phyloP scores from a whole-genome alignment of 345 rosid species.

The Acer campestre region DNA sequence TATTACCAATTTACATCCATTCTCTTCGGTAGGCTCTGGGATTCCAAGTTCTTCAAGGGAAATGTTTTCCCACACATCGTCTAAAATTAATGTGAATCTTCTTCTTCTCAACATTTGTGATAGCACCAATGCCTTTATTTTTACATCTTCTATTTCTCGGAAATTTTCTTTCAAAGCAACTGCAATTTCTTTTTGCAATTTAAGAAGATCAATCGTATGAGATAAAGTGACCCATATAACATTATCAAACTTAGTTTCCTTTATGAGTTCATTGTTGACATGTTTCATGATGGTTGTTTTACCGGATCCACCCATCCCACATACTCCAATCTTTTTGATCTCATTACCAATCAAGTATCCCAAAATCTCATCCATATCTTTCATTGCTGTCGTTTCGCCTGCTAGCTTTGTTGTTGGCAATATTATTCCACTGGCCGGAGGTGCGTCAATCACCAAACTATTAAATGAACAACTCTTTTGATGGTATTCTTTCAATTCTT shows the following conservation, averaged over 20 bases:
- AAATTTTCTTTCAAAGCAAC: not conserved
- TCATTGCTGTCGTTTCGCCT: too few relatives aligned
- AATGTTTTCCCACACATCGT: constrained; percentile 8
- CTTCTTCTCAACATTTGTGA: not conserved
- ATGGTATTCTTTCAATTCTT: too few relatives aligned
- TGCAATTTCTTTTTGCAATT: not conserved
- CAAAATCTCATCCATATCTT: too few relatives aligned
- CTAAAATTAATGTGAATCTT: not conserved
- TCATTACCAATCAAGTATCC: too few relatives aligned
- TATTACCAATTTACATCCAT: constrained; percentile 27
- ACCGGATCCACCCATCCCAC: too few relatives aligned
- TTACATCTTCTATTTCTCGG: not conserved
- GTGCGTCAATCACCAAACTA: too few relatives aligned
- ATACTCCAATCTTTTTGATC: too few relatives aligned
- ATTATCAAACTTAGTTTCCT: not conserved
- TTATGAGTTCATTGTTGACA: not conserved
- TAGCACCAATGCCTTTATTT: not conserved
- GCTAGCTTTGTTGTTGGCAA: too few relatives aligned
- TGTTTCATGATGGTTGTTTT: not conserved
- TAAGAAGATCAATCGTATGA: not conserved
- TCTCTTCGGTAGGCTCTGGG: not conserved
- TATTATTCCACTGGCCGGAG: too few relatives aligned
- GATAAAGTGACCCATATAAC: not conserved
- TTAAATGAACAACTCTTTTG: too few relatives aligned
- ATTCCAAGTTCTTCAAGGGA: not conserved